A percentile compares a stretch with the other conserved stretches of the same genome.
These are phyloP conservation scores for Penicillium sp. DNA, from an alignment of 2,329 filamentous ascomycete species.

Conservation along the genomic window DNA sequence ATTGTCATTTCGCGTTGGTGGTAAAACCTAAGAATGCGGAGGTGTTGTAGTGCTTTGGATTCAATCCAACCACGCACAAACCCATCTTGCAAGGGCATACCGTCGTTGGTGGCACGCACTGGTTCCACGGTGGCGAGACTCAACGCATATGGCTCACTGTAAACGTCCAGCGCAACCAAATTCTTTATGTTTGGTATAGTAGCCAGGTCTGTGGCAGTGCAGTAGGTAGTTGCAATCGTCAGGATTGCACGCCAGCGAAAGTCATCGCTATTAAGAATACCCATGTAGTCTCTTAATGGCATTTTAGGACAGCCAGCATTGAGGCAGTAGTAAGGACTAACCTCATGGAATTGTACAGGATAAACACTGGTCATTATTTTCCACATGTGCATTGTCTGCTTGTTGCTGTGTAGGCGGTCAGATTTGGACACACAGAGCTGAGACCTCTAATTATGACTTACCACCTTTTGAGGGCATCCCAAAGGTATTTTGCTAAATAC, in stretches of 20 bases:
- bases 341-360: constrained; percentile 33
- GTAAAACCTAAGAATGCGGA: constrained; percentile 38
- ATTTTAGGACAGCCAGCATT: constrained; percentile 30
- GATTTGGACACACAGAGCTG: neutral
- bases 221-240: constrained; percentile 33
- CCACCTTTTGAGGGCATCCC: constrained; percentile 39
- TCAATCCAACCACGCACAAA: constrained; percentile 45
- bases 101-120: constrained; percentile 9
- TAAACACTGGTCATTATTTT: constrained; percentile 42
- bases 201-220: constrained; percentile 37
- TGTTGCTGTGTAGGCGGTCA: constrained; percentile 25
- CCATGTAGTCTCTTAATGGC: constrained; percentile 37
- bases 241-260: constrained; percentile 38
- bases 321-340: constrained; percentile 31
- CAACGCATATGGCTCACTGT: constrained; percentile 18
- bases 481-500: constrained; percentile 40
- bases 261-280: constrained; percentile 31
- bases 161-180: constrained; percentile 41
- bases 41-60: constrained; percentile 36
- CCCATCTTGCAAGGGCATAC: constrained; percentile 36
- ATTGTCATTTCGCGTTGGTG: constrained; percentile 33
- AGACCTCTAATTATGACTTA: constrained; percentile 18
- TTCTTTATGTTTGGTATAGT: constrained; percentile 40
- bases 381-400: constrained; percentile 45
- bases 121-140: constrained; percentile 4